phyloP scores from a whole-genome alignment of 805 yeast genomes.

The Starmerella vitae region DNA sequence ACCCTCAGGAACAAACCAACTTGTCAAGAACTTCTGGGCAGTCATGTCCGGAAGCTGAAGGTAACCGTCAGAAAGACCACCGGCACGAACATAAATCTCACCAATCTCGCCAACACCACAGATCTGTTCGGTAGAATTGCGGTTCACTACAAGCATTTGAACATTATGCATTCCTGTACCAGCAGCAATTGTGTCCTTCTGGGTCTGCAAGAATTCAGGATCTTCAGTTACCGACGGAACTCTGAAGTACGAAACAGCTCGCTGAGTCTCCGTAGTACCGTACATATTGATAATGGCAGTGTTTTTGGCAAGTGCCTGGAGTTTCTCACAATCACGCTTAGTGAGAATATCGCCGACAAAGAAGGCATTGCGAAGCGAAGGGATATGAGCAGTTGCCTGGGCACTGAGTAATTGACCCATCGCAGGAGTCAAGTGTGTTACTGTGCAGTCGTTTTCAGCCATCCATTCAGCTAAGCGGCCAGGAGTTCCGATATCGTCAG shows the following conservation, averaged over 20 bases:
- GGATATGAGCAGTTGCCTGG: slow-evolving; percentile 80
- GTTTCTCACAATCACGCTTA: slow-evolving; percentile 87
- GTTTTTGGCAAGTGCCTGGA: slow-evolving; percentile 84
- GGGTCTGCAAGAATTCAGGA: slow-evolving; percentile 59
- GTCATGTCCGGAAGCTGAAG: slow-evolving; percentile 82
- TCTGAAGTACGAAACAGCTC: slow-evolving; percentile 91
- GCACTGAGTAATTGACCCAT: slow-evolving; percentile 97
- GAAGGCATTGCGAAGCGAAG: slow-evolving; percentile 84
- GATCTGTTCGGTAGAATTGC: slow-evolving; percentile 73
- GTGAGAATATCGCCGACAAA: slow-evolving; percentile 97
- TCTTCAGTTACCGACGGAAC: slow-evolving; percentile 61
- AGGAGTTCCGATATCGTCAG: slow-evolving; percentile 97
- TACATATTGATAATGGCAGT: slow-evolving; percentile 92
- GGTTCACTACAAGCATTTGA: slow-evolving; percentile 82
- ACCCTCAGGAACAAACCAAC: slow-evolving; percentile 70
- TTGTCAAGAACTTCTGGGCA: slow-evolving; percentile 70
- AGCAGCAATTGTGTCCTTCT: slow-evolving; percentile 96
- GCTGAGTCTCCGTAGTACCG: slow-evolving; percentile 98
- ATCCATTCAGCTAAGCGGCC: slow-evolving; percentile 97
- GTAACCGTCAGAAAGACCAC: slow-evolving; percentile 94
- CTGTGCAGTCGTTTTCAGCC: slow-evolving; percentile 79
- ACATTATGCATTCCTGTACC: slow-evolving; percentile 96
- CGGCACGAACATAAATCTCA: slow-evolving; percentile 96
- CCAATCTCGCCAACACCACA: slow-evolving; percentile 99
- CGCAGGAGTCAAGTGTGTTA: slow-evolving; percentile 96